Percentiles rank a stretch among this genome's conserved stretches.
phyloP scores from a whole-genome alignment of 108 stramenopile genomes.

The Mediolabrus comicus region DNA sequence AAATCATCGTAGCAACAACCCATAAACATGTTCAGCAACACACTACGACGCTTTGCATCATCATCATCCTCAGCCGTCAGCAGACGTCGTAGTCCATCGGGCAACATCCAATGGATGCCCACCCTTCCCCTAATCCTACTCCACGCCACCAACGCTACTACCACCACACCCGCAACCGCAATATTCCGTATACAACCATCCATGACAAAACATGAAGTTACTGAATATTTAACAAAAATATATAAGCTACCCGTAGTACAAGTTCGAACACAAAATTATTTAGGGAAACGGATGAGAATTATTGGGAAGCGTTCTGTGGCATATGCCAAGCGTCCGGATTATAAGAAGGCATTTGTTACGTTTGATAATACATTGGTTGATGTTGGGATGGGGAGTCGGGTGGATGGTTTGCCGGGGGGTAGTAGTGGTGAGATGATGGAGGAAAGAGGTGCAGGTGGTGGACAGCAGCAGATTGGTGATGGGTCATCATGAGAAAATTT shows the following conservation, averaged over 20 bases:
- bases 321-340: constrained; percentile 74
- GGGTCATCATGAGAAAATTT: not conserved
- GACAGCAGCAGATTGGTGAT: not conserved
- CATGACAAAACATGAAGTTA: constrained; percentile 96
- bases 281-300: constrained; percentile 78
- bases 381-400: constrained; percentile 46
- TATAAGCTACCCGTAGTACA: constrained; percentile 87
- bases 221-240: constrained; percentile 92
- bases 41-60: not conserved
- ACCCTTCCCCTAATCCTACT: constrained; percentile 82
- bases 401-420: constrained; percentile 2
- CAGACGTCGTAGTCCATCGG: not conserved
- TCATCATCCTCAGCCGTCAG: too few species aligned
- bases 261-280: constrained; percentile 83
- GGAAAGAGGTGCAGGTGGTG: not conserved
- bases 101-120: constrained; percentile 70
- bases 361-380: constrained; percentile 73
- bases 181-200: constrained; percentile 81
- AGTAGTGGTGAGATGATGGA: not conserved
- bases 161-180: constrained; percentile 62
- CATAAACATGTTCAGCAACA: not conserved
- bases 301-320: constrained; percentile 56
- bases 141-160: constrained; percentile 67
- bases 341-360: constrained; percentile 86
- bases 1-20: not conserved